Conservation (phyloP, 225 moss, liverwort and hornwort species). For the Marchantia paleacea region DNA sequence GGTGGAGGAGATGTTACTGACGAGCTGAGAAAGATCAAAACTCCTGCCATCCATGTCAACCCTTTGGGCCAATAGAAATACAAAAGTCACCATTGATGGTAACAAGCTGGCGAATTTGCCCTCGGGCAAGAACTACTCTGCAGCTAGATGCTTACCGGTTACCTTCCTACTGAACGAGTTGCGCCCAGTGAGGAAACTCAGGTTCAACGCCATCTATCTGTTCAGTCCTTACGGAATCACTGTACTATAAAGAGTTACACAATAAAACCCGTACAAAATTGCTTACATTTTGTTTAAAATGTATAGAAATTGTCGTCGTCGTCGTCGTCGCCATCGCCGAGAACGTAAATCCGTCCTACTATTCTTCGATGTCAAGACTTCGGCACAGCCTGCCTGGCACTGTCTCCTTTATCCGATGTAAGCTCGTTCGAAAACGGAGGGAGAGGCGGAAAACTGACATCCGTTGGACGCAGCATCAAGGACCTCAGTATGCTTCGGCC, state of each 20-base stretch:
- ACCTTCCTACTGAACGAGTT: not conserved
- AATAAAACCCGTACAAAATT: not conserved
- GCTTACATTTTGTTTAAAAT: not conserved
- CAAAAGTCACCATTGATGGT: not conserved
- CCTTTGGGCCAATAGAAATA: not conserved
- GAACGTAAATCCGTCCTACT: not conserved
- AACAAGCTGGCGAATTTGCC: not conserved
- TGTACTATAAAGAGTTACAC: not conserved
- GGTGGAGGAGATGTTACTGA: no score
- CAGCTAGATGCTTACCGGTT: slow-evolving; percentile 7
- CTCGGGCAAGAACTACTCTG: not conserved
- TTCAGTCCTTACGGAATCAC: not conserved
- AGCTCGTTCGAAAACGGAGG: not conserved
- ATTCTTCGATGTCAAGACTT: not conserved
- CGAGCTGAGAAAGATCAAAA: not conserved
- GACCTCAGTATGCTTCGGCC: not conserved
- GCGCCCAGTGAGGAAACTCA: slow-evolving; percentile 14
- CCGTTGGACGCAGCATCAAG: not conserved
- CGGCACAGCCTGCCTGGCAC: not conserved
- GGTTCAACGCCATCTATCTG: not conserved
- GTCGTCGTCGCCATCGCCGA: not conserved
- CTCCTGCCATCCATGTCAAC: not conserved
- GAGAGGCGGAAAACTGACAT: not conserved
- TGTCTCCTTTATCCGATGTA: not conserved
- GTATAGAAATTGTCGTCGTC: not conserved